Evolutionary conservation across 257 asterid species (phyloP).

Genomic region (Echium plantagineum): DNA sequence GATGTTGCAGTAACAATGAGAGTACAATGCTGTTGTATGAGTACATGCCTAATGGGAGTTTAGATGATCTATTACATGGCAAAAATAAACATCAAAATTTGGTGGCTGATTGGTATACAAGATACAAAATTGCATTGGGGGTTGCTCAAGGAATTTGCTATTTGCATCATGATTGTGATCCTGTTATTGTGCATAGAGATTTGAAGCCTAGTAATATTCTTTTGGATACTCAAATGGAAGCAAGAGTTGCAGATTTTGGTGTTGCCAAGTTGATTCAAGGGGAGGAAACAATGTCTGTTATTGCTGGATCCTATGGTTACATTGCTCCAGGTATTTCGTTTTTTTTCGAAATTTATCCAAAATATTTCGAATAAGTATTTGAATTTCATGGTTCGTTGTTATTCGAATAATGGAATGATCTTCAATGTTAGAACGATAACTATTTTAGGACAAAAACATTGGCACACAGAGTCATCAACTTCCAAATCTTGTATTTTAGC

Average conservation of each 20-base stretch:
- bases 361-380: no score
- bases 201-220: slow-evolving; percentile 71
- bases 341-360: neutral
- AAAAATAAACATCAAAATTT: slow-evolving; percentile 42
- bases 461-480: neutral
- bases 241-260: slow-evolving; percentile 84
- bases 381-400: no score
- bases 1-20: slow-evolving; percentile 54
- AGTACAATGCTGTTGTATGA: slow-evolving; percentile 77
- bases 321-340: slow-evolving; percentile 68
- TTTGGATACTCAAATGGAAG: slow-evolving; percentile 59
- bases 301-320: slow-evolving; percentile 94
- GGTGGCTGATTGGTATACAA: slow-evolving; percentile 56
- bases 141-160: slow-evolving; percentile 92
- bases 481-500: neutral
- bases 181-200: slow-evolving; percentile 70
- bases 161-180: slow-evolving; percentile 87
- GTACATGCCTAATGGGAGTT: slow-evolving; percentile 90
- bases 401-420: no score
- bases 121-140: slow-evolving; percentile 66
- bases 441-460: no score
- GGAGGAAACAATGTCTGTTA: slow-evolving; percentile 70
- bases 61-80: slow-evolving; percentile 70
- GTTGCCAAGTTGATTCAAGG: slow-evolving; percentile 62
- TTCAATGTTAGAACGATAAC: no score